Percentiles rank a stretch among this genome's conserved stretches.
Evolutionary conservation across 2,329 filamentous ascomycete species (phyloP).

Genomic region (Aspergillus sp.): DNA sequence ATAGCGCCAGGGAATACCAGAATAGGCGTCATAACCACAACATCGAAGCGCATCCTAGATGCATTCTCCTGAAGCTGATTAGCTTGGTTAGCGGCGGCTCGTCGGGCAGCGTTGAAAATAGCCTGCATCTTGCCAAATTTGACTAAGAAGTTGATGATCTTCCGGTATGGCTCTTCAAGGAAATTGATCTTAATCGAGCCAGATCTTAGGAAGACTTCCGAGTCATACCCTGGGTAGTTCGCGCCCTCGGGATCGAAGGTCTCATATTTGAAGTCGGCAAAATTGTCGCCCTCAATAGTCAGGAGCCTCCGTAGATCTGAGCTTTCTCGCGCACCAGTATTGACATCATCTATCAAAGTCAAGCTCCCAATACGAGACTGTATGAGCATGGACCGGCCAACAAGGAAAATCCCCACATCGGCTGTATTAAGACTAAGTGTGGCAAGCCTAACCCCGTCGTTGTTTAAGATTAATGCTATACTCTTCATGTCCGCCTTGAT

Average conservation of each 20-base stretch:
- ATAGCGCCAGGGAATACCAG: constrained; percentile 86
- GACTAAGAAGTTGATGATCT: constrained; percentile 96
- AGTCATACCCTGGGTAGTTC: constrained; percentile 90
- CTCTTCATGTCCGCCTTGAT: constrained; percentile 93
- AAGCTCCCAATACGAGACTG: constrained; percentile 84
- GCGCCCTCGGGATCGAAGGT: constrained; percentile 79
- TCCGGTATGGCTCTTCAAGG: constrained; percentile 92
- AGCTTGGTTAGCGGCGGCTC: constrained; percentile 90
- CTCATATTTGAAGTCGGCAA: constrained; percentile 96
- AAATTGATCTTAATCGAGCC: constrained; percentile 98
- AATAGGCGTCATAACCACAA: constrained; percentile 92
- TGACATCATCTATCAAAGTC: constrained; percentile 88
- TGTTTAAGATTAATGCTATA: constrained; percentile 92
- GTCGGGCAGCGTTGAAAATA: constrained; percentile 93
- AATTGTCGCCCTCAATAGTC: constrained; percentile 90
- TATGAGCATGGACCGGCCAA: constrained; percentile 82
- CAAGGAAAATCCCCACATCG: constrained; percentile 84
- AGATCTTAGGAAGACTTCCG: constrained; percentile 82
- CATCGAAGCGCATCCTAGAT: constrained; percentile 88
- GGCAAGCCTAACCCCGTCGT: constrained; percentile 91
- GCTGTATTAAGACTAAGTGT: constrained; percentile 91
- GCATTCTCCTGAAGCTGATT: constrained; percentile 89
- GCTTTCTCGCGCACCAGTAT: constrained; percentile 77
- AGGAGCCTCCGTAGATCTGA: constrained; percentile 84
- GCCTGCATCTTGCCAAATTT: constrained; percentile 99